Base-by-base conservation (phyloP, 257 asterid species). In the Mentha longifolia region DNA sequence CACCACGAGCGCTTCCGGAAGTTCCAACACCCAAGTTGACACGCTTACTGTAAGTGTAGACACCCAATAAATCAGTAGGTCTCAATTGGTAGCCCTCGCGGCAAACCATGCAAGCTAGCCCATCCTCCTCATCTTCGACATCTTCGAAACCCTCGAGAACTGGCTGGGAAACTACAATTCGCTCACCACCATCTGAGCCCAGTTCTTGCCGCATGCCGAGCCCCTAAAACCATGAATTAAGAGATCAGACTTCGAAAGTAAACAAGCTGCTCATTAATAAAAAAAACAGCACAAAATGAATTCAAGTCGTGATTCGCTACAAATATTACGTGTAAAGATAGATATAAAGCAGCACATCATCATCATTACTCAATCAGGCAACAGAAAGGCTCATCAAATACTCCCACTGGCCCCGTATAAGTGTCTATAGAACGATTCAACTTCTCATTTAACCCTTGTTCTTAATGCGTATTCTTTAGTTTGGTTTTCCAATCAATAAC, bases 91-190 rank as follows among this genome's bases (percentile, higher is more conserved):
- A 95, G 57, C 99, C 99, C 79, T 95, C 99, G 42, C 99, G 87
- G 73, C 99, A 95, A 63, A 95, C 99, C 97, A 95, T 92, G 92
- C 99, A 95, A 74, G 99, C 96, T 70, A 92, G 71, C 42, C 97
- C 98, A 50, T 88, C 97, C 83, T 91, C 97, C 81, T 94, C 99
- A 37, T 95, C 98, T 79, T 95, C 98, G 60, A 95, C 86, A 73
- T 95, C 98, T 59, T 95, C 99, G 42, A 87, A 80, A 67, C 99
- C 98, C 77, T 95, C 97, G 13, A 95, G 87, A 63, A 87, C 55
- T 39, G 98, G 99, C 76, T 77, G 95, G 59, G 97, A 54, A 76
- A 95, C 97, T 64, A 95, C 85, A 55, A 95, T 95, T 22, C 99
- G 89, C 58, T 89, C 97, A 62, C 99, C 98, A 58, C 97, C 99